Percentiles rank a stretch among this genome's conserved stretches.
Evolutionary conservation across 2,329 filamentous ascomycete species (phyloP).

Genomic region (Xylaria arbuscula): DNA sequence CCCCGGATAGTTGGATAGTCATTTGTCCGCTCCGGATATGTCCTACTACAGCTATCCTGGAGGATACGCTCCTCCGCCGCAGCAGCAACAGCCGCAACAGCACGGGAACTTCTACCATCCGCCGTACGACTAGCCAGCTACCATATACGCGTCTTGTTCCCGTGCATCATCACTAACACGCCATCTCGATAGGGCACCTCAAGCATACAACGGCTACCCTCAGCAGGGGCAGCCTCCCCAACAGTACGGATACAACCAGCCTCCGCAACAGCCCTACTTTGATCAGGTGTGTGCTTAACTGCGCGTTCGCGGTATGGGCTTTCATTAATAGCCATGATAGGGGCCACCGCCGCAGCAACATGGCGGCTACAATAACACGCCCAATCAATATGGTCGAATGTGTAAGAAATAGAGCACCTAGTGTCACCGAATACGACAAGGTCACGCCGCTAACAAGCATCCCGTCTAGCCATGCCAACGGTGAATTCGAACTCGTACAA

Average conservation of each 20-base stretch:
- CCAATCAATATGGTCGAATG: slow-evolving; percentile 62
- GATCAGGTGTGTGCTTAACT: slow-evolving; percentile 51
- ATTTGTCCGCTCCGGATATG: slow-evolving; percentile 42
- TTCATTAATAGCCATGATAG: slow-evolving; percentile 44
- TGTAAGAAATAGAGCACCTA: slow-evolving; percentile 50
- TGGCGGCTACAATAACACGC: slow-evolving; percentile 56
- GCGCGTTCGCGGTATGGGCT: not conserved
- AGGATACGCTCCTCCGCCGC: slow-evolving; percentile 50
- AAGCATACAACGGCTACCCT: slow-evolving; percentile 59
- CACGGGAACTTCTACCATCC: slow-evolving; percentile 49
- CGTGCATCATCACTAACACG: slow-evolving; percentile 37
- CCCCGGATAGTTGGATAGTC: slow-evolving; percentile 9
- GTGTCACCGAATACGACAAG: slow-evolving; percentile 19
- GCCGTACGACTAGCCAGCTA: slow-evolving; percentile 42
- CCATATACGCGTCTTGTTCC: not conserved
- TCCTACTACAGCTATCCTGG: slow-evolving; percentile 51
- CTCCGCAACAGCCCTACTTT: slow-evolving; percentile 61
- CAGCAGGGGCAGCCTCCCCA: slow-evolving; percentile 49
- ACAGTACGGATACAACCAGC: slow-evolving; percentile 57
- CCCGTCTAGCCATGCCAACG: slow-evolving; percentile 53
- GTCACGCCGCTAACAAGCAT: slow-evolving; percentile 24
- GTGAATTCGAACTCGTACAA: slow-evolving; percentile 64
- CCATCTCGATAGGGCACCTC: slow-evolving; percentile 53
- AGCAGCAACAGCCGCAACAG: slow-evolving; percentile 48
- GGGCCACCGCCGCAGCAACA: slow-evolving; percentile 56